Evolutionary conservation across 2,329 filamentous ascomycete genomes (phyloP).

Genomic region (Leptosphaerulina australis): DNA sequence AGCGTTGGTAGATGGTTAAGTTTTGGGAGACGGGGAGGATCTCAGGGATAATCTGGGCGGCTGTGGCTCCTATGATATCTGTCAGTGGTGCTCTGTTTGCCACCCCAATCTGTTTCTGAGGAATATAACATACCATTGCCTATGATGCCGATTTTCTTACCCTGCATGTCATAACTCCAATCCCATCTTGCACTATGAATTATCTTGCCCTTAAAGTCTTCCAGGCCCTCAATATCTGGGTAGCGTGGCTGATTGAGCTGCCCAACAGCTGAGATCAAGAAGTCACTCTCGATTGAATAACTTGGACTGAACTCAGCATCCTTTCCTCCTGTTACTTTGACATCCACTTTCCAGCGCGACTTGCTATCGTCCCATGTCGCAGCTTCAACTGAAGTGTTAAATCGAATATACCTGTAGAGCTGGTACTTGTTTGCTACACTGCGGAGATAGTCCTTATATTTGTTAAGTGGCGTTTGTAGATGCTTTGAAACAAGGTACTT

Average conservation of each 20-base stretch:
- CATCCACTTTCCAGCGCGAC: slow-evolving; percentile 59
- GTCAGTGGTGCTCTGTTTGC: slow-evolving; percentile 1
- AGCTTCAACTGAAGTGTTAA: slow-evolving; percentile 61
- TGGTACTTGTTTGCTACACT: slow-evolving; percentile 60
- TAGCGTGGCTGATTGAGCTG: slow-evolving; percentile 62
- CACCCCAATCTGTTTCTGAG: too few relatives aligned
- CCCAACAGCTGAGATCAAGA: slow-evolving; percentile 64
- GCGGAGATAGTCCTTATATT: slow-evolving; percentile 56
- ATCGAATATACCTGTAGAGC: slow-evolving; percentile 63
- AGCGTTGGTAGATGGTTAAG: slow-evolving; percentile 63
- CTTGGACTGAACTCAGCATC: slow-evolving; percentile 59
- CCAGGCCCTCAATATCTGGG: slow-evolving; percentile 57
- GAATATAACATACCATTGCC: slow-evolving; percentile 57
- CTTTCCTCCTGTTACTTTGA: slow-evolving; percentile 58
- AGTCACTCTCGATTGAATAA: slow-evolving; percentile 62
- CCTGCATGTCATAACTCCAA: slow-evolving; percentile 61
- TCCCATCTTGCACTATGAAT: slow-evolving; percentile 67
- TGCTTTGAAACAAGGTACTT: slow-evolving; percentile 5
- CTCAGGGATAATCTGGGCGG: slow-evolving; percentile 64
- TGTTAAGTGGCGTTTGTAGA: not conserved
- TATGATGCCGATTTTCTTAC: slow-evolving; percentile 64
- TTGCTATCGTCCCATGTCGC: slow-evolving; percentile 61
- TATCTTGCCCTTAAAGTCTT: slow-evolving; percentile 58
- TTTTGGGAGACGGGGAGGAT: slow-evolving; percentile 58
- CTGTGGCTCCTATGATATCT: slow-evolving; percentile 57